These are phyloP conservation scores for Globisporangium parvum DNA, from an alignment of 352 stramenopile species.

Conservation along the genomic window DNA sequence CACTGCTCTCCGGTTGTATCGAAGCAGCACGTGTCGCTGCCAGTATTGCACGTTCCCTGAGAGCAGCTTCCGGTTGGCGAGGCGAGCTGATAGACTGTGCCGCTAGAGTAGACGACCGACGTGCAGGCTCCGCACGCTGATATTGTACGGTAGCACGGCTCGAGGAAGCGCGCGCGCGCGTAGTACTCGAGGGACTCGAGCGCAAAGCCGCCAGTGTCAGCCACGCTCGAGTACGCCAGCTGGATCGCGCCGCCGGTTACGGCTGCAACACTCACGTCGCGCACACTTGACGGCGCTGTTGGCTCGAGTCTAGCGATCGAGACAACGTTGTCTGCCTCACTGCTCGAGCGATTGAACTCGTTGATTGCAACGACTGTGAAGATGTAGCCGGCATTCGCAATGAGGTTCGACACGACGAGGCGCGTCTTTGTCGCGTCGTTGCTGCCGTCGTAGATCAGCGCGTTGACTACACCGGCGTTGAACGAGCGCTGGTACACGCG, in stretches of 20 bases:
- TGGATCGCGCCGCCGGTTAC: constrained; percentile 25
- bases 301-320: constrained; percentile 10
- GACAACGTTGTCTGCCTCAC: constrained; percentile 14
- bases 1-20: constrained; percentile 16
- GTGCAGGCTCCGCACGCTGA: constrained; percentile 22
- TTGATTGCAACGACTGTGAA: constrained; percentile 38
- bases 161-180: constrained; percentile 16
- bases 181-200: constrained; percentile 17
- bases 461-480: not conserved
- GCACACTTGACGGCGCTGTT: constrained; percentile 18
- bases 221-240: constrained; percentile 15
- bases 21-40: constrained; percentile 13
- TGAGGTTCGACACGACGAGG: constrained; percentile 14
- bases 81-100: constrained; percentile 1
- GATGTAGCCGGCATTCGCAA: constrained; percentile 23
- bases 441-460: constrained; percentile 21
- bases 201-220: constrained; percentile 27
- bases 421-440: constrained; percentile 10
- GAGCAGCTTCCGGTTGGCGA: constrained; percentile 6
- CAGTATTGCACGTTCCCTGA: constrained; percentile 8
- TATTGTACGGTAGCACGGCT: constrained; percentile 15
- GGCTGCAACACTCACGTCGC: constrained; percentile 7
- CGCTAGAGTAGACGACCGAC: not conserved
- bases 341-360: constrained; percentile 28
- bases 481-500: constrained; percentile 14